Percentiles rank a stretch among this genome's conserved stretches.
Evolutionary conservation across 371 early-diverging fungal genomes (phyloP).

Genomic region (Capillidium heterosporum): DNA sequence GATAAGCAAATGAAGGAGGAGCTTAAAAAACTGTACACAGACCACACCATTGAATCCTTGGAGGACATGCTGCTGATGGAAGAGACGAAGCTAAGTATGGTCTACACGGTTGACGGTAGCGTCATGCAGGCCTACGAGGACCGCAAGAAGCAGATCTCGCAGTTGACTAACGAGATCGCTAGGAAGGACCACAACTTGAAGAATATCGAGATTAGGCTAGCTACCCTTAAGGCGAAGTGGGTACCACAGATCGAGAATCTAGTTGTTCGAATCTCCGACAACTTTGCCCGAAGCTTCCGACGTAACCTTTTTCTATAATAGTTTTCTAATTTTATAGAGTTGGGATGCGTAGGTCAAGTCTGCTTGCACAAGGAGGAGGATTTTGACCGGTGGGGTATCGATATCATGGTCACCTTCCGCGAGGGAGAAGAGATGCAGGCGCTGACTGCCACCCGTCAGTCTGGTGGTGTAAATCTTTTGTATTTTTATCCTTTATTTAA

Average conservation of each 20-base stretch:
- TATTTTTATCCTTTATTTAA: background rate
- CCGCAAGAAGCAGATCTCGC: constrained; percentile 28
- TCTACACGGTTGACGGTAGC: constrained; percentile 21
- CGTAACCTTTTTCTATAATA: constrained; percentile 12
- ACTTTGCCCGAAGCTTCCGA: constrained; percentile 58
- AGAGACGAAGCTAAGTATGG: constrained; percentile 23
- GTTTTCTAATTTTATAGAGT: constrained; percentile 9
- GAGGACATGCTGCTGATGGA: constrained; percentile 29
- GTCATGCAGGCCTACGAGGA: constrained; percentile 46
- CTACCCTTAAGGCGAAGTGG: constrained; percentile 32
- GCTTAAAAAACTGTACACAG: constrained; percentile 20
- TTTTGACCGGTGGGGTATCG: constrained; percentile 88
- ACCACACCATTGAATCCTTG: constrained; percentile 16
- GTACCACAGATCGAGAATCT: constrained; percentile 33
- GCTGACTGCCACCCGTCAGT: constrained; percentile 85
- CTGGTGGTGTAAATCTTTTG: constrained; percentile 64
- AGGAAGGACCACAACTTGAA: constrained; percentile 12
- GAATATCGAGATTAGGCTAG: constrained; percentile 16
- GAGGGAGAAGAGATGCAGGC: constrained; percentile 71
- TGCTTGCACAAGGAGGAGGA: constrained; percentile 46
- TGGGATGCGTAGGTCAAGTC: constrained; percentile 85
- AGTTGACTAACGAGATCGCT: constrained; percentile 15
- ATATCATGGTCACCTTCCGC: constrained; percentile 85
- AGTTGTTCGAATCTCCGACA: constrained; percentile 35
- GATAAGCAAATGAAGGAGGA: no score